Evolutionary conservation across 2,329 filamentous ascomycete species (phyloP).

Genomic region (Colletotrichum sp.): DNA sequence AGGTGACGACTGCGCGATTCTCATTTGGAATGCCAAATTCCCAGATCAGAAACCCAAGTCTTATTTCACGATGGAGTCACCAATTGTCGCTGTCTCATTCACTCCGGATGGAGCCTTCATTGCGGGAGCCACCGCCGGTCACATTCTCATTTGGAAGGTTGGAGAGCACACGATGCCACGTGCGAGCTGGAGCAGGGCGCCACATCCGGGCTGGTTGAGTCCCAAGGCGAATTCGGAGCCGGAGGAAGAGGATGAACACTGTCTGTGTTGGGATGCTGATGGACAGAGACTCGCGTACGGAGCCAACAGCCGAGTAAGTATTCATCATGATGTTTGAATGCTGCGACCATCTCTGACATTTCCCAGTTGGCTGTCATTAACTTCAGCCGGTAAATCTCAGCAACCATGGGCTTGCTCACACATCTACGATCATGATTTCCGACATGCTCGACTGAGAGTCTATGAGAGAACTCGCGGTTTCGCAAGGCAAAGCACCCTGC

Average conservation of each 20-base stretch:
- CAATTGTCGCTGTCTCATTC: conserved; percentile 65
- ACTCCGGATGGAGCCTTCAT: conserved; percentile 69
- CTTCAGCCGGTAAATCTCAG: conserved; percentile 43
- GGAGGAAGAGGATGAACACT: conserved; percentile 67
- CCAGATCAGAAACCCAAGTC: conserved; percentile 59
- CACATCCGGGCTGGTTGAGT: conserved; percentile 64
- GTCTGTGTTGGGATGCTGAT: conserved; percentile 65
- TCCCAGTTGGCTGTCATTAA: conserved; percentile 56
- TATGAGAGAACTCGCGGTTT: neutral
- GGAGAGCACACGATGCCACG: conserved; percentile 62
- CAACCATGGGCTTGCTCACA: neutral
- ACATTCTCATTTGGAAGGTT: conserved; percentile 69
- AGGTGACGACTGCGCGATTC: conserved; percentile 66
- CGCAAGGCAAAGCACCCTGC: neutral
- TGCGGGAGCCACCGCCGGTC: conserved; percentile 63
- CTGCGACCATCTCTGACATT: neutral
- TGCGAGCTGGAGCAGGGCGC: conserved; percentile 62
- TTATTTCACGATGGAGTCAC: conserved; percentile 64
- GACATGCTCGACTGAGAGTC: neutral
- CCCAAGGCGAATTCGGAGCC: conserved; percentile 56
- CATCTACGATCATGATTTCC: neutral
- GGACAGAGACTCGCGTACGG: conserved; percentile 69
- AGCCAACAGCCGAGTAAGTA: conserved; percentile 65
- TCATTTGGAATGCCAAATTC: conserved; percentile 65
- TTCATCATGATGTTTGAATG: conserved; percentile 18